Evolutionary conservation across 441 rosid species (phyloP).

Genomic region (Dalechampia spathulata): DNA sequence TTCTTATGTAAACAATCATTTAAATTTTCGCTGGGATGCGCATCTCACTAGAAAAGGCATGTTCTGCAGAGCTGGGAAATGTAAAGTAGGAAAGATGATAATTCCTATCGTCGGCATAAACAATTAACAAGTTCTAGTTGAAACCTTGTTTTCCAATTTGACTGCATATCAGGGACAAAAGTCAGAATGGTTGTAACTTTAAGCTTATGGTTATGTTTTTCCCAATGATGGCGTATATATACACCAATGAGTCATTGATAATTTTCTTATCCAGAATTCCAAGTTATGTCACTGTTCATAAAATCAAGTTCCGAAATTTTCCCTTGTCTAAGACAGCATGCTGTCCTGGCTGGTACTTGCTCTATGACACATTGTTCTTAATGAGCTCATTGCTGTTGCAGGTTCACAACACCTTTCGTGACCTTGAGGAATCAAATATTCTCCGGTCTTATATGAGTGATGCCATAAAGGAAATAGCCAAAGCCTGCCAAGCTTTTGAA

Average conservation of each 20-base stretch:
- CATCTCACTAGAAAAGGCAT: not conserved
- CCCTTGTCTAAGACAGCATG: not conserved
- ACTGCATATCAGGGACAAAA: not conserved
- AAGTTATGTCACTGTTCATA: not conserved
- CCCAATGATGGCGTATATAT: too few relatives aligned
- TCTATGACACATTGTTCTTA: conserved; percentile 10
- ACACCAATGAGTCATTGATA: too few relatives aligned
- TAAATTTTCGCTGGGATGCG: too few relatives aligned
- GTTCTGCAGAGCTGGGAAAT: not conserved
- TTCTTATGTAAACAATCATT: not conserved
- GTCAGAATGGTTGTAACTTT: not conserved
- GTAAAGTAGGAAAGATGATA: not conserved
- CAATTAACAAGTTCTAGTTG: not conserved
- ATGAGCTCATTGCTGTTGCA: conserved; percentile 28
- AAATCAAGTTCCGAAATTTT: not conserved
- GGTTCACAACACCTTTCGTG: conserved; percentile 78
- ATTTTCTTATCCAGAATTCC: too few relatives aligned
- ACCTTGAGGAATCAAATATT: conserved; percentile 77
- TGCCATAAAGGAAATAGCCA: conserved; percentile 74
- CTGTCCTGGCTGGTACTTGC: not conserved
- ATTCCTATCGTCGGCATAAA: not conserved
- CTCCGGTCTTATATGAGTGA: conserved; percentile 75
- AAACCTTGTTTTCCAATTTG: not conserved
- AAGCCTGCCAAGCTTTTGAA: conserved; percentile 89
- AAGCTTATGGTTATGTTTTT: too few relatives aligned